Evolutionary conservation across 2,329 filamentous ascomycete species (phyloP), one percentile per base, ranked within the genome.

Genomic region (Blastomyces silverae): DNA sequence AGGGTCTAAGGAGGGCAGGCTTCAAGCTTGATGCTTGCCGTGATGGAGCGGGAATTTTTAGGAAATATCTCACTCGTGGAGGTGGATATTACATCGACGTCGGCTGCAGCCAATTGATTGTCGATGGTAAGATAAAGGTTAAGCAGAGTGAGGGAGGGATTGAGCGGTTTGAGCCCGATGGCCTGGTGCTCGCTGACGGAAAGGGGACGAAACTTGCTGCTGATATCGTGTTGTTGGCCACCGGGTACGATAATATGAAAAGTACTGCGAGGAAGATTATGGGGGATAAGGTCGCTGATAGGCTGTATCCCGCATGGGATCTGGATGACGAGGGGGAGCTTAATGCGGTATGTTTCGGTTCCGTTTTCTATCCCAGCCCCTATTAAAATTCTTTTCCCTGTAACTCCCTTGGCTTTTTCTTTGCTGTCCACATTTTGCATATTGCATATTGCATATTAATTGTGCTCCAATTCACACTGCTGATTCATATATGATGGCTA

Each of bases 231-330:
- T 80, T 89, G 0, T 79, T 87, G 53, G 85, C 85, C 0, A 88
- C 85, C 0, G 85, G 82, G 3, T 89, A 88, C 69, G 82, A 87
- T 66, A 89, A 88, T 71, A 91, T 90, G 87, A 79, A 81, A 13
- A 86, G 84, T 0, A 83, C 84, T 25, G 84, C 87, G 1, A 76
- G 84, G n/a, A 78, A 79, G 42, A 83, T 88, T 25, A 80, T 90
- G 63, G 88, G 87, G 0, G 81, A 87, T 39, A 79, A 82, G 22
- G 78, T 89, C 11, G 86, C 85, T 0, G 82, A 85, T 62, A 78
- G 79, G 34, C 80, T 86, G 4, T 77, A 77, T 1, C 84, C 55
- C 68, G 81, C 87, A 20, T 89, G 87, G 85, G 86, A 85, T 0
- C 79, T 87, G 65, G 84, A 88, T 67, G 72, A 77, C 44, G 81